Conservation (phyloP, 2,329 filamentous ascomycete genomes). For the Aspergillus floridensis region DNA sequence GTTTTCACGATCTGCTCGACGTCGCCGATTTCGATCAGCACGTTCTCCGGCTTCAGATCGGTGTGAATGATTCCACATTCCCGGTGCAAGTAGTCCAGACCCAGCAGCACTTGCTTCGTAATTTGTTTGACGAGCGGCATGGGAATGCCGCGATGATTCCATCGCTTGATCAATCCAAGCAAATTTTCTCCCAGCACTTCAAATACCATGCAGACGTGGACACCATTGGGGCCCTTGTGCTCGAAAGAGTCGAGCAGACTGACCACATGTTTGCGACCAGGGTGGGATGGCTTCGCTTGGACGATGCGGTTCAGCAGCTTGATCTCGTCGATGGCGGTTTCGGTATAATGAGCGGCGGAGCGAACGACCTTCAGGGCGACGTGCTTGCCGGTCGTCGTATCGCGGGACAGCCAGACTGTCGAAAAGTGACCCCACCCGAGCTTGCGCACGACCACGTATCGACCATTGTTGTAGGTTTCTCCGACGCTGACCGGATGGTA, state of each 20-base stretch:
- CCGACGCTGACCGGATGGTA: constrained; percentile 94
- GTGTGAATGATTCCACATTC: constrained; percentile 99
- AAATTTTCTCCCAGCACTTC: constrained; percentile 96
- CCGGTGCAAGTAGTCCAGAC: constrained; percentile 91
- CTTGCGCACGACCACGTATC: constrained; percentile 94
- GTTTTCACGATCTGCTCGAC: constrained; percentile 98
- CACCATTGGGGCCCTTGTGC: constrained; percentile 93
- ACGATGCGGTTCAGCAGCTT: constrained; percentile 97
- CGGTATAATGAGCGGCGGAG: constrained; percentile 96
- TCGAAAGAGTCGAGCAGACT: constrained; percentile 95
- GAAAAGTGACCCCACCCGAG: constrained; percentile 98
- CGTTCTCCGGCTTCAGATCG: constrained; percentile 95
- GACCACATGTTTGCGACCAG: constrained; percentile 91
- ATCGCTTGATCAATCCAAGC: constrained; percentile 91
- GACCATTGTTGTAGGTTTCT: constrained; percentile 96
- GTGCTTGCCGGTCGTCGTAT: constrained; percentile 86
- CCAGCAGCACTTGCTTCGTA: constrained; percentile 93
- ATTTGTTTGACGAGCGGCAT: constrained; percentile 98
- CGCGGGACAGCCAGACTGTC: constrained; percentile 83
- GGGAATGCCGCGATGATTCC: constrained; percentile 96
- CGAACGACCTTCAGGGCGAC: constrained; percentile 97
- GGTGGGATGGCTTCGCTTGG: constrained; percentile 89
- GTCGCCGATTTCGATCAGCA: constrained; percentile 97
- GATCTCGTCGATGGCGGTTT: constrained; percentile 98
- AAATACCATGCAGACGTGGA: constrained; percentile 99